Evolutionary conservation across 805 yeast species (phyloP).

Genomic region (Schwanniomyces occidentalis): DNA sequence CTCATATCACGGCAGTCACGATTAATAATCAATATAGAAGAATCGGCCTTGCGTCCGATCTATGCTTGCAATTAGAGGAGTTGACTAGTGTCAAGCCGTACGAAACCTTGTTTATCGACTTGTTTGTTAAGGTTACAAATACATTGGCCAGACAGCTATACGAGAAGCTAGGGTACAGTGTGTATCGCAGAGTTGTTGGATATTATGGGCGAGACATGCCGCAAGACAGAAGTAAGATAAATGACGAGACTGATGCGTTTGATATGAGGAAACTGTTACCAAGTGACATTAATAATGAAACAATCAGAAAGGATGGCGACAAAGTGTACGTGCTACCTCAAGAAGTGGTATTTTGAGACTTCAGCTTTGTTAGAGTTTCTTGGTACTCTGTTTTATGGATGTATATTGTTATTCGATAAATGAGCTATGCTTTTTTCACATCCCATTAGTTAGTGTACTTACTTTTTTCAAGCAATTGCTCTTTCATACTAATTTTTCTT

Average conservation of each 20-base stretch:
- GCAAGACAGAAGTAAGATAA: slow-evolving; percentile 44
- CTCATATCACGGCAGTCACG: slow-evolving; percentile 95
- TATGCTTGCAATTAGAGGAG: slow-evolving; percentile 72
- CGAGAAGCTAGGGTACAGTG: slow-evolving; percentile 81
- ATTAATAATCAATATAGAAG: slow-evolving; percentile 81
- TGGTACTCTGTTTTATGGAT: too few species aligned
- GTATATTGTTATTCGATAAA: too few species aligned
- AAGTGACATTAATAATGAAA: slow-evolving; percentile 54
- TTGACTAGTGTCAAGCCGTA: slow-evolving; percentile 73
- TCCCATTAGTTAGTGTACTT: too few species aligned
- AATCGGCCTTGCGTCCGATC: slow-evolving; percentile 77
- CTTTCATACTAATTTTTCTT: too few species aligned
- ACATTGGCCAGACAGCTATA: slow-evolving; percentile 76
- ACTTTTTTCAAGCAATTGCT: too few species aligned
- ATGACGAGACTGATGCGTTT: slow-evolving; percentile 82
- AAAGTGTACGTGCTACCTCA: slow-evolving; percentile 61
- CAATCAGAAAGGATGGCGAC: slow-evolving; percentile 62
- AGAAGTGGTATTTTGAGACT: slow-evolving; percentile 60
- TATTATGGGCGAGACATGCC: slow-evolving; percentile 68
- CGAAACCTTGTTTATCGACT: slow-evolving; percentile 80
- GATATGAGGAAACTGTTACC: slow-evolving; percentile 75
- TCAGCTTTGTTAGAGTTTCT: too few species aligned
- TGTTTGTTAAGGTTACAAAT: slow-evolving; percentile 89
- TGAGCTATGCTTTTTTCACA: too few species aligned
- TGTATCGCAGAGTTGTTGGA: slow-evolving; percentile 83